phyloP scores from a whole-genome alignment of 257 asterid species.

The Solanum pinnatisectum region DNA sequence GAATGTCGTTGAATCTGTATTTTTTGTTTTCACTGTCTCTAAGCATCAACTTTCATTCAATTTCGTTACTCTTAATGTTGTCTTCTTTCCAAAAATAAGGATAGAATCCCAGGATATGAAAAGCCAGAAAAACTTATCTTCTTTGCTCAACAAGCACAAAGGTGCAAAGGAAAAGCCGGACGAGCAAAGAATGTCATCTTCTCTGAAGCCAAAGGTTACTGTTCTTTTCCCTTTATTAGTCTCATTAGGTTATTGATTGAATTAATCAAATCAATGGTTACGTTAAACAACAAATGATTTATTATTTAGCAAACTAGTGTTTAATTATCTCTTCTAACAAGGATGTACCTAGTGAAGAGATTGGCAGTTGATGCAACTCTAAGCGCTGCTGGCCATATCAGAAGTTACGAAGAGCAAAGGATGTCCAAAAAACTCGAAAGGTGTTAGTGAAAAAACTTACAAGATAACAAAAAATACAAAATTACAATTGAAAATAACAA shows the following conservation, averaged over 20 bases:
- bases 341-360: conserved; percentile 49
- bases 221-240: not conserved
- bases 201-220: conserved; percentile 89
- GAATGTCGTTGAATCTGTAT: no score
- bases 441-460: no score
- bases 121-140: conserved; percentile 71
- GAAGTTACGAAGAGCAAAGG: conserved; percentile 81
- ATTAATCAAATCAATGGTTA: not conserved
- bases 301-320: not conserved
- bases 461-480: no score
- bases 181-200: conserved; percentile 85
- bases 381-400: conserved; percentile 94
- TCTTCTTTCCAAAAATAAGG: no score
- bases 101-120: not conserved
- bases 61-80: no score
- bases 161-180: conserved; percentile 81
- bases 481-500: no score
- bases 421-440: conserved; percentile 47
- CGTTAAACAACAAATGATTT: not conserved
- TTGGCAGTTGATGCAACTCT: conserved; percentile 99
- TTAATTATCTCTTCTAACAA: conserved; percentile 10
- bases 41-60: no score
- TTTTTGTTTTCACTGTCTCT: no score
- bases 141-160: conserved; percentile 96
- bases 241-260: not conserved